Percentiles rank a stretch among this genome's conserved stretches.
Conservation (phyloP, 805 yeast genomes). For the Kazachstania viticola region DNA sequence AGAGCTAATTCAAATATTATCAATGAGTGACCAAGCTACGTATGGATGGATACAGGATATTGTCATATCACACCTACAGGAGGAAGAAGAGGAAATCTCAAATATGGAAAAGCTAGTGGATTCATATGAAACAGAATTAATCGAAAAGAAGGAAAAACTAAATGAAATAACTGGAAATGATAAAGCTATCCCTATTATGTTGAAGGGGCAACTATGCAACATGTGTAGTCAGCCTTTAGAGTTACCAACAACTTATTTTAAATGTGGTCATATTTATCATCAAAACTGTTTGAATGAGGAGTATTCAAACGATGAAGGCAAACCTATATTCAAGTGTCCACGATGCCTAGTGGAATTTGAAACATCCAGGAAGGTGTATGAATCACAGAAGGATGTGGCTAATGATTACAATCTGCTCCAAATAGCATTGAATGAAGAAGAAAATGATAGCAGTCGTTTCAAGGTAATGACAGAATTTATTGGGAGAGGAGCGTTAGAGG, state of each 20-base stretch:
- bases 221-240: constrained; percentile 57
- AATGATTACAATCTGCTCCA: constrained; percentile 55
- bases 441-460: constrained; percentile 46
- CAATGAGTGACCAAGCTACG: constrained; percentile 50
- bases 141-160: constrained; percentile 42
- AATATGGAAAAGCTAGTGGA: constrained; percentile 55
- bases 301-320: constrained; percentile 11
- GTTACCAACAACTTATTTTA: constrained; percentile 71
- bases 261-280: constrained; percentile 80
- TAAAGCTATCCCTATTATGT: constrained; percentile 30
- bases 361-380: constrained; percentile 45
- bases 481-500: constrained; percentile 79
- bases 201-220: constrained; percentile 54
- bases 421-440: constrained; percentile 39
- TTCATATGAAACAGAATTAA: constrained; percentile 58
- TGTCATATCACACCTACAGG: constrained; percentile 47
- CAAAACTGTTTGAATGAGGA: constrained; percentile 60
- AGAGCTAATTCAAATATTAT: constrained; percentile 62
- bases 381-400: constrained; percentile 49
- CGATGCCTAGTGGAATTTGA: constrained; percentile 63
- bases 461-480: constrained; percentile 69
- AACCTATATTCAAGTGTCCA: constrained; percentile 46
- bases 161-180: constrained; percentile 31
- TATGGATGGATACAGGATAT: constrained; percentile 65
- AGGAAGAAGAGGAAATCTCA: constrained; percentile 52